Conservation (phyloP, 768 basidiomycete species). For the Pisolithus marmoratus region DNA sequence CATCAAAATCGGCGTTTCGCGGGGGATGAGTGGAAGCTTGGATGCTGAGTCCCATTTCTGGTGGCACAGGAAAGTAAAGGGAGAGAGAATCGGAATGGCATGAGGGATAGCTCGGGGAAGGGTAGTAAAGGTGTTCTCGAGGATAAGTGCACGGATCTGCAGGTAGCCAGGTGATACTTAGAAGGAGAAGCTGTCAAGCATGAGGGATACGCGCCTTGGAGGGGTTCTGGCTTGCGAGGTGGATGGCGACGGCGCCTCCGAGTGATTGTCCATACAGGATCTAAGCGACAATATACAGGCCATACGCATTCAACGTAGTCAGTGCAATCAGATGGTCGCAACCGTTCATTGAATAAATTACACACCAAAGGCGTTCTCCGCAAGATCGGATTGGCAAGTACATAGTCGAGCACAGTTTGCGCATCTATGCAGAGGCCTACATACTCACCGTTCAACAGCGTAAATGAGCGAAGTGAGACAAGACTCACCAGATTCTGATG, state of each 20-base stretch:
- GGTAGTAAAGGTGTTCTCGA: constrained; percentile 93
- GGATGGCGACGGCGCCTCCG: constrained; percentile 89
- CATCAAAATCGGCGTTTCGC: constrained; percentile 71
- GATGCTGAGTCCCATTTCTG: constrained; percentile 83
- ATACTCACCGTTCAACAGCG: background rate
- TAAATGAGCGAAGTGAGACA: background rate
- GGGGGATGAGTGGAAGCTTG: constrained; percentile 58
- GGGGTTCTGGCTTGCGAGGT: constrained; percentile 77
- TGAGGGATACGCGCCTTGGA: constrained; percentile 40
- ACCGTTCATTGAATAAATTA: background rate
- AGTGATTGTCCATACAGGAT: constrained; percentile 82
- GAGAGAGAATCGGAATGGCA: constrained; percentile 66
- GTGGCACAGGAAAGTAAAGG: constrained; percentile 75
- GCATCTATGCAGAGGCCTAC: constrained; percentile 82
- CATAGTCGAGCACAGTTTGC: constrained; percentile 73
- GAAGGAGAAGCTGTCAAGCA: background rate
- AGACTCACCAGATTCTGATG: constrained; percentile 73
- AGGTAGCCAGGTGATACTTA: background rate
- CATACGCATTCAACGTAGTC: background rate
- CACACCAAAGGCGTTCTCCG: constrained; percentile 63
- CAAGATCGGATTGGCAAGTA: constrained; percentile 58
- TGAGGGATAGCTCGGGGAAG: constrained; percentile 78
- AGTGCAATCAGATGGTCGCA: background rate
- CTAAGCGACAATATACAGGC: constrained; percentile 26
- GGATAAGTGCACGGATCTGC: constrained; percentile 71